Evolutionary conservation across 139 green algal genomes (phyloP), one percentile per base, ranked within the genome.

Genomic region (Diplosphaera chodatii): DNA sequence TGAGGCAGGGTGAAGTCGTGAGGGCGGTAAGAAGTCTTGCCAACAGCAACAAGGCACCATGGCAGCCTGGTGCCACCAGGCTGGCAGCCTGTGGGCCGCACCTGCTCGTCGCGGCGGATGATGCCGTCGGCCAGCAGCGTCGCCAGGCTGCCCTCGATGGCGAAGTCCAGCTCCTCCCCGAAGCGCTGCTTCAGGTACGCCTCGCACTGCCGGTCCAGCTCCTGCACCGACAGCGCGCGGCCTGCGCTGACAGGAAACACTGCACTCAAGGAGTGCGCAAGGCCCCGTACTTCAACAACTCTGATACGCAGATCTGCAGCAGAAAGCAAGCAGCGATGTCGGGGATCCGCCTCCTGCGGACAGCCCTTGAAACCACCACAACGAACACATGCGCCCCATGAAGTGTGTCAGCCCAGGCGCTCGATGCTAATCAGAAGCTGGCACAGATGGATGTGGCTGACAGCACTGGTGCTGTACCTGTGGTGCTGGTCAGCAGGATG

Each of bases 131-230:
- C 48, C 55, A 81, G 23, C 41, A 89, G 70, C 27, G 66, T 63
- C 1, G 82, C 79, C 40, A 91, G 71, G 25, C 82, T 74, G 55
- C 77, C 72, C 37, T 88, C 73, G 28, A 82, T 64, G 15, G 75
- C 75, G 56, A 86, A 91, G 80, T 91, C 86, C 30, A 90, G 76
- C 25, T 34, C 67, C 66, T 81, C 68, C 18, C 75, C 72, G 76
- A 87, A 91, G 23, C 68, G 33, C 28, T 28, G 23, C 29, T 69
- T 55, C 48, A 89, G 71, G 30, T 82, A 78, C 67, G 68, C 32
- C 68, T 89, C 85, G 64, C 75, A 83, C 31, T 63, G 63, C 3
- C 65, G 37, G 65, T 91, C 85, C 40, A 89, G 69, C 27, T 76
- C 67, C 27, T 55, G 22, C 67, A 64, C 21, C 6, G 55, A 74